Evolutionary conservation across 176 grass and related monocot species (phyloP).

Genomic region (Alloteropsis semialata): DNA sequence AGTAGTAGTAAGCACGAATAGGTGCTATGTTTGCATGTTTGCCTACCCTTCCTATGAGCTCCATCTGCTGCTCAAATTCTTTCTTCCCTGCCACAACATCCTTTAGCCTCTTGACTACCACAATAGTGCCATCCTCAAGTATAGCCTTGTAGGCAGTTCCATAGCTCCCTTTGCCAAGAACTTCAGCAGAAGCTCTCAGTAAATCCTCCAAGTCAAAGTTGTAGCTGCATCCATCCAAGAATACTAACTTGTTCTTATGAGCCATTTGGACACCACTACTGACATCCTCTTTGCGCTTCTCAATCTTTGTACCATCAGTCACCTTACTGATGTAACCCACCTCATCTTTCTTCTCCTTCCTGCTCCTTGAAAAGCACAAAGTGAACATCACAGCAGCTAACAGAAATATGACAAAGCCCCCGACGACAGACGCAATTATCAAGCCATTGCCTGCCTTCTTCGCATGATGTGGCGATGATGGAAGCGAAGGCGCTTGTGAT

Average conservation of each 20-base stretch:
- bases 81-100: slow-evolving; percentile 84
- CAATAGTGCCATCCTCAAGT: slow-evolving; percentile 77
- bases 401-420: slow-evolving; percentile 59
- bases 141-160: slow-evolving; percentile 91
- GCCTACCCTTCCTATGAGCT: slow-evolving; percentile 73
- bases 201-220: slow-evolving; percentile 97
- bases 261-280: slow-evolving; percentile 89
- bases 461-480: slow-evolving; percentile 4
- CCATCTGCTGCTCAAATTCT: slow-evolving; percentile 99
- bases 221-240: slow-evolving; percentile 89
- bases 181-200: slow-evolving; percentile 89
- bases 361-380: slow-evolving; percentile 71
- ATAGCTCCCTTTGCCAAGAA: slow-evolving; percentile 93
- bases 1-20: slow-evolving; percentile 94
- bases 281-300: slow-evolving; percentile 74
- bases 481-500: slow-evolving; percentile 37
- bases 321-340: slow-evolving; percentile 37
- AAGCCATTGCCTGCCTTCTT: slow-evolving; percentile 62
- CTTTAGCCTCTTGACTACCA: slow-evolving; percentile 97
- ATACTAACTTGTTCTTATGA: slow-evolving; percentile 86
- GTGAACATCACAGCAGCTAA: slow-evolving; percentile 52
- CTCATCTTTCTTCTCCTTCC: slow-evolving; percentile 50
- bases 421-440: slow-evolving; percentile 64
- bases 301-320: slow-evolving; percentile 33
- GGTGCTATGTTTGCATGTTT: slow-evolving; percentile 65